Evolutionary conservation across 805 yeast species (phyloP), one percentile per base, ranked within the genome.

Genomic region (Dipodascus albidus): DNA sequence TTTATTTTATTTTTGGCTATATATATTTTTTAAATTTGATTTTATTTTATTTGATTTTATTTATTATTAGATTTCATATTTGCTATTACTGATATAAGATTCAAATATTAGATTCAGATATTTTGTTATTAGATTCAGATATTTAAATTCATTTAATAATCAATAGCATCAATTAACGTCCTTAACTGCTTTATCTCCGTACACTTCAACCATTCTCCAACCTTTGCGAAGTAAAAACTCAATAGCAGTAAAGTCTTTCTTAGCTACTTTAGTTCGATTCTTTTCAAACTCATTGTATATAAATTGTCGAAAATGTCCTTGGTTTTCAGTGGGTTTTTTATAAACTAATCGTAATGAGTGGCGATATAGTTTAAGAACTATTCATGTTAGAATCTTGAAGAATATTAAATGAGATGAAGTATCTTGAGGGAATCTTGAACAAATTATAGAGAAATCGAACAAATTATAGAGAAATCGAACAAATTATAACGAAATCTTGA

Each of bases 171-270:
- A n/a, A 17, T 38, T 38, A 19, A 47, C 49, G 51, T 87, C 85
- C 57, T 83, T 84, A 33, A 90, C 81, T 52, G 77, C 81, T 1
- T 86, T 81, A 57, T 80, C 77, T 59, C 83, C 78, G 59, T 82
- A 85, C 79, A 82, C 78, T 57, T 88, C 95, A 50, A 77, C 73
- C 61, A 85, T 74, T 62, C 82, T 80, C 57, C 77, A 74, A 2
- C 98, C 98, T 2, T 77, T 75, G 55, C 98, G 73, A 44, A 90
- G 67, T 41, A 91, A 72, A 67, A 90, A 89, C 65, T 90, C 98
- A 48, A 90, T 81, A 0, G 96, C 85, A 48, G 83, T 75, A 65
- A 90, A 90, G 59, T 87, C 95, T 60, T 86, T 83, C 65, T 85
- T 82, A 38, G 85, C 80, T 9, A 90, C 68, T 17, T 53, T 52